Base-by-base conservation (phyloP, 1,139 yeast species). In the Komagataea norvegica region DNA sequence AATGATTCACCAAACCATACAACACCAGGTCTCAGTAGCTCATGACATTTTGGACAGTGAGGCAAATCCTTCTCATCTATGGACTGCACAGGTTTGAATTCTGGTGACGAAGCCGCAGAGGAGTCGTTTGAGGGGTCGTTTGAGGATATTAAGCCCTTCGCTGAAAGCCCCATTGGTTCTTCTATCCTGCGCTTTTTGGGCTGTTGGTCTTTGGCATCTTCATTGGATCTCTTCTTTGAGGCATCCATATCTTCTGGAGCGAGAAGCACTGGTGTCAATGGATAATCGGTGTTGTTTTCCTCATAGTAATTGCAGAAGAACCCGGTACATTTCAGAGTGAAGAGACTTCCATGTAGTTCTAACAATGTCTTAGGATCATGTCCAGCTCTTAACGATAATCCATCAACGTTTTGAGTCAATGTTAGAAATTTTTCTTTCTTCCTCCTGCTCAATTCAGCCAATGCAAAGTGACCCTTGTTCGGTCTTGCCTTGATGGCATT, bases 1-100 rank as follows among this genome's bases (percentile, higher is more conserved):
- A 87, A 62, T 9, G 87, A 71, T 57, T 87, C 96, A 5, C 96
- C 96, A 61, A 82, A 86, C 96, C 96, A 87, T 3, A 86, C 91
- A 6, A 88, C 93, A 0, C 93, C 95, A 0, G 96, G 96, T 20
- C 96, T 67, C 40, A 87, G 60, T 17, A 84, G 57, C 6, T 64
- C 63, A 10, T 64, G 57, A 54, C 96, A 87, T 8, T 64, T 62
- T 0, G 95, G 95, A 55, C 96, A 88, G 32, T 57, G 68, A 1
- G 95, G 95, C n/a, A 86, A 65, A 3, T 78, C 77, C 2, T 61
- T 56, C 34, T 65, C 70, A 2, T 66, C 62, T 2, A 84, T 60
- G 16, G 62, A 61, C 17, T 68, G 66, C 2, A 73, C 69, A 1
- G 79, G 77, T 3, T 59, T 52, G 39, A 70, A 66, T 37, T 70